Conservation (phyloP, 2,329 filamentous ascomycete species). For the Aspergillus sp. region DNA sequence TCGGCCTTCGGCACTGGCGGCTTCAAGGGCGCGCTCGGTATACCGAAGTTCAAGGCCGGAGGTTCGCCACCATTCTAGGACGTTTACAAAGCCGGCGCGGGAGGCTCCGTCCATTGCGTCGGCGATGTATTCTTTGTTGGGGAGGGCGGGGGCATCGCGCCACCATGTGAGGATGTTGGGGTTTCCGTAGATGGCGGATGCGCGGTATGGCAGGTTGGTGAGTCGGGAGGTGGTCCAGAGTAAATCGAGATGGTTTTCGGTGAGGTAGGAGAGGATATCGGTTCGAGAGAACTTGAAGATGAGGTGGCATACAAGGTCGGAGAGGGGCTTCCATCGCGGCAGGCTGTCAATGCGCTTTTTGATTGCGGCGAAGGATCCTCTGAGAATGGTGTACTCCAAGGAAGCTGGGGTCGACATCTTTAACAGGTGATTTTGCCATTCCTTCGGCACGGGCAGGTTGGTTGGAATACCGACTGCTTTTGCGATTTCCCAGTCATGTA, state of each 20-base stretch:
- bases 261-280: constrained; percentile 72
- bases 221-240: constrained; percentile 84
- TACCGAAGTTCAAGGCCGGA: constrained; percentile 79
- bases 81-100: constrained; percentile 77
- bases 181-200: constrained; percentile 81
- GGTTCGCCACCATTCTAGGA: constrained; percentile 89
- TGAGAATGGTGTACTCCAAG: constrained; percentile 82
- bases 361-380: constrained; percentile 68
- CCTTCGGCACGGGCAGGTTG: constrained; percentile 68
- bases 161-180: constrained; percentile 88
- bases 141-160: constrained; percentile 77
- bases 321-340: constrained; percentile 72
- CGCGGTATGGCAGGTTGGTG: constrained; percentile 82
- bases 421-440: constrained; percentile 68
- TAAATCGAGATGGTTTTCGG: constrained; percentile 68
- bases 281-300: constrained; percentile 89
- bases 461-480: constrained; percentile 79
- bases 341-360: constrained; percentile 69
- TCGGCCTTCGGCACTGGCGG: constrained; percentile 80
- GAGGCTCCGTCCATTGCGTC: constrained; percentile 88
- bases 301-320: constrained; percentile 78
- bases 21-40: constrained; percentile 83
- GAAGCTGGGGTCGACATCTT: constrained; percentile 69
- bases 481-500: constrained; percentile 88
- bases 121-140: constrained; percentile 80